These are phyloP conservation scores for Ophiostoma triangulosporum DNA, from an alignment of 2,329 filamentous ascomycete genomes.

Conservation along the genomic window DNA sequence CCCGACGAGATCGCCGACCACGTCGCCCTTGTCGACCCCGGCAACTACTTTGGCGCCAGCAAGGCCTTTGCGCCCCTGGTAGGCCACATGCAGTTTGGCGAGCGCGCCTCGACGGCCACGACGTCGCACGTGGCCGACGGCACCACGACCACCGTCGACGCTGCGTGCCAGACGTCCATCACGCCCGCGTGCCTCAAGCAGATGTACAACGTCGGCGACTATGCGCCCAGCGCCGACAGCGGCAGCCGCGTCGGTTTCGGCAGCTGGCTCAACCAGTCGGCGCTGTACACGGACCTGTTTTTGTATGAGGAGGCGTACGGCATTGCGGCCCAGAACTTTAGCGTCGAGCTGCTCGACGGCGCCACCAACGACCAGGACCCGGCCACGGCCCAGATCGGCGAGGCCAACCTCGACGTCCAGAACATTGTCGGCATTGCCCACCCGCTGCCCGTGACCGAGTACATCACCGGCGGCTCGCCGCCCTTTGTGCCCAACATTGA, in stretches of 20 bases:
- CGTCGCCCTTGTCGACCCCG: slow-evolving; percentile 51
- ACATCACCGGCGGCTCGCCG: slow-evolving; percentile 16
- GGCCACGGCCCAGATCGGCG: slow-evolving; percentile 21
- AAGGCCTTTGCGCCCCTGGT: slow-evolving; percentile 6
- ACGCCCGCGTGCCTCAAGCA: slow-evolving; percentile 35
- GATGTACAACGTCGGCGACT: slow-evolving; percentile 32
- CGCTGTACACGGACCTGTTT: slow-evolving; percentile 38
- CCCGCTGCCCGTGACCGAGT: slow-evolving; percentile 24
- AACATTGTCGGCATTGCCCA: slow-evolving; percentile 41
- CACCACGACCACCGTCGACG: slow-evolving; percentile 15
- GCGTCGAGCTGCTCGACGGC: slow-evolving; percentile 39
- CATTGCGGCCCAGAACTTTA: slow-evolving; percentile 37
- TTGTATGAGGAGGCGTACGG: slow-evolving; percentile 35
- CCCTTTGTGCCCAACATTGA: slow-evolving; percentile 20
- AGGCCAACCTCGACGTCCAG: slow-evolving; percentile 53
- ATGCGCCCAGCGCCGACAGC: slow-evolving; percentile 24
- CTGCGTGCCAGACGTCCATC: slow-evolving; percentile 21
- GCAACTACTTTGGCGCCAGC: slow-evolving; percentile 40
- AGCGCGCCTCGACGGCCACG: neutral
- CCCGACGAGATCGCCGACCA: slow-evolving; percentile 39
- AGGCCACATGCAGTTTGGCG: slow-evolving; percentile 1
- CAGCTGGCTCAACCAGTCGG: slow-evolving; percentile 34
- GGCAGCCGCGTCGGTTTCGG: slow-evolving; percentile 25
- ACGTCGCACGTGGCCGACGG: slow-evolving; percentile 21
- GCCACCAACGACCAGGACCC: slow-evolving; percentile 35